Evolutionary conservation across 2,329 filamentous ascomycete species (phyloP), one percentile per base, ranked within the genome.

Genomic region (Scleromitrula shiraiana): DNA sequence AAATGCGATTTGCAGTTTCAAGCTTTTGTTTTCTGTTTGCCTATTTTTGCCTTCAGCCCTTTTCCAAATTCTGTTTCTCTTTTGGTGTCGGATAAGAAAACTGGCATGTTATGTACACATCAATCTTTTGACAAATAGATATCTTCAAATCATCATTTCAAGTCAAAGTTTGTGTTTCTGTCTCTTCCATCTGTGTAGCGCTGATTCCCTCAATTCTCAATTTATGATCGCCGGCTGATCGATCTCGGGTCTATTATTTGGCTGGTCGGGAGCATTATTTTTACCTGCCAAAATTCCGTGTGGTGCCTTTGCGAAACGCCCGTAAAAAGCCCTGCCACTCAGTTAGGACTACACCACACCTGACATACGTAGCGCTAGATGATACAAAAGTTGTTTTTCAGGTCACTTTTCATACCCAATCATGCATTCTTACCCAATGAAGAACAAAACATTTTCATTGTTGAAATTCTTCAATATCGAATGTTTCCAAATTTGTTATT

Each of bases 1-100:
- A 20, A 17, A 24, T 24, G 14, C 7, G n/a, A 7, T 9, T 12
- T 19, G 19, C 24, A 4, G 12, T 15, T 27, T 23, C 24, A 41
- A 7, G 12, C n/a, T n/a, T n/a, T n/a, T 37, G 2, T 12, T 5
- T 12, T 15, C 40, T 38, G 12, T 41, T 7, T 24, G 12, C 10
- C 17, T 15, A 14, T 17, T 35, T 36, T 44, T 32, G 23, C 32
- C 41, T 45, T 45, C 42, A 45, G 41, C 41, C 41, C 41, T 45
- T 6, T 44, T 35, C 29, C 22, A 22, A 8, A 19, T 4, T 9
- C 7, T 7, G n/a, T n/a, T 36, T 19, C 22, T 23, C 8, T 20
- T 17, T 19, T 9, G 15, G 6, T 12, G 17, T 44, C 32, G 26
- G 17, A 37, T 20, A 12, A 24, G 32, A 27, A 38, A 19, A 24